Conservation (phyloP, 495 filamentous ascomycete species). For the Penicillium odoratum region DNA sequence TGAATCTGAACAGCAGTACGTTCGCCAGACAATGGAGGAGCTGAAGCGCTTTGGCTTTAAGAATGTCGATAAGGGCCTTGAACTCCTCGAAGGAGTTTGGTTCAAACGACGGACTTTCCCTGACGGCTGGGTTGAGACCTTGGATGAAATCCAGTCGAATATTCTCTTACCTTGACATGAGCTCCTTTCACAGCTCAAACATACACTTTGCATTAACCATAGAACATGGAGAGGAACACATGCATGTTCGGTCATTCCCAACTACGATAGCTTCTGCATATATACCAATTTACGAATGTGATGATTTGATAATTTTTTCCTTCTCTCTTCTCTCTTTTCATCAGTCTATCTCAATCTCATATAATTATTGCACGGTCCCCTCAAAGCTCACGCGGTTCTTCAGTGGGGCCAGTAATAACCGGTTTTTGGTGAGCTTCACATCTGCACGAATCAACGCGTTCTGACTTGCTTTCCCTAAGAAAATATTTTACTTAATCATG, state of each 20-base stretch:
- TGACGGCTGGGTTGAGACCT: slow-evolving; percentile 38
- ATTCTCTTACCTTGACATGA: slow-evolving; percentile 19
- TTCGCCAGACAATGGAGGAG: slow-evolving; percentile 39
- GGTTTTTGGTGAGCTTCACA: slow-evolving; percentile 3
- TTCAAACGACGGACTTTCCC: slow-evolving; percentile 41
- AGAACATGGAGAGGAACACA: not conserved
- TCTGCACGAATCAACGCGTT: not conserved
- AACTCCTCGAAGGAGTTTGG: slow-evolving; percentile 37
- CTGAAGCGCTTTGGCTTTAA: slow-evolving; percentile 41
- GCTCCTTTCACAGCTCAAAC: not conserved
- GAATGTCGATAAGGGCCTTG: slow-evolving; percentile 42
- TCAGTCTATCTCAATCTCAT: not conserved
- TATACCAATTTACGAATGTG: not conserved
- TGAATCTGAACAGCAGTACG: slow-evolving; percentile 33
- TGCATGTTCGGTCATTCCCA: not conserved
- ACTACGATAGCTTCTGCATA: not conserved
- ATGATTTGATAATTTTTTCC: not conserved
- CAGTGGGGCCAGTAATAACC: slow-evolving; percentile 1
- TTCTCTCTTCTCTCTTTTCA: not conserved
- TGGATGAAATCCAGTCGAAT: slow-evolving; percentile 41
- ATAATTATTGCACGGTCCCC: not conserved
- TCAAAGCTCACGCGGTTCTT: not conserved
- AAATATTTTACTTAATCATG: not conserved
- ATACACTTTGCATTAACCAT: not conserved
- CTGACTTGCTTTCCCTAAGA: not conserved